Base-by-base conservation (phyloP, 345 rosid species). In the Syzygium oleosum region DNA sequence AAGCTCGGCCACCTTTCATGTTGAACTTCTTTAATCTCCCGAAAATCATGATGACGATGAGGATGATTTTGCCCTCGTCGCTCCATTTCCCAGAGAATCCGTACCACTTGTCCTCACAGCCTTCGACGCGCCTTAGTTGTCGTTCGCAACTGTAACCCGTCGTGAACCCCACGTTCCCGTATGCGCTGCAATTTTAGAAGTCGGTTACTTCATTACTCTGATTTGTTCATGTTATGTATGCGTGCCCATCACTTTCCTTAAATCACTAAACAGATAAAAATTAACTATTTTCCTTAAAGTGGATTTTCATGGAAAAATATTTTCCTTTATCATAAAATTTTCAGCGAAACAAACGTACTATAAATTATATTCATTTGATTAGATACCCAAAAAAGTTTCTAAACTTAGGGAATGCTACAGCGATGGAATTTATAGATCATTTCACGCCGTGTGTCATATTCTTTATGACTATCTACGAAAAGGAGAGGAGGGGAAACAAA, bases 41-140 rank as follows among this genome's bases (percentile, higher is more conserved):
- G 87, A 90, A 90, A 3, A 93, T 13, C 94, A 91, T 92, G 54
- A 91, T 91, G 2, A 88, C 4, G 0, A 92, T 90, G 61, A 92
- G 91, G 51, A 92, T 85, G 3, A 92, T 78, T 56, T 91, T 92
- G 14, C 93, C 93, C 56, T 84, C 77, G 17, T 90, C 91, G 54
- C 94, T 92, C 94, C 93, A 92, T 85, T 80, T 91, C 19, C 94
- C 94, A 0, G 87, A 65, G 79, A 92, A 92, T 52, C 94, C 93
- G 43, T 77, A 90, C 89, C 68, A 89, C 87, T 89, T 89, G 85
- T 90, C 89, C 85, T 56, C 11, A 84, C 94, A 92, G 43, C 80
- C 87, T 2, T 80, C 73, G 6, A 85, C 63, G 0, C 87, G 86
- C 0, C 78, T 51, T 21, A 90, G 52, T 86, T 88, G 93, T 29